Base-by-base conservation (phyloP, 2,329 filamentous ascomycete species). In the Diaporthe citrichinensis region DNA sequence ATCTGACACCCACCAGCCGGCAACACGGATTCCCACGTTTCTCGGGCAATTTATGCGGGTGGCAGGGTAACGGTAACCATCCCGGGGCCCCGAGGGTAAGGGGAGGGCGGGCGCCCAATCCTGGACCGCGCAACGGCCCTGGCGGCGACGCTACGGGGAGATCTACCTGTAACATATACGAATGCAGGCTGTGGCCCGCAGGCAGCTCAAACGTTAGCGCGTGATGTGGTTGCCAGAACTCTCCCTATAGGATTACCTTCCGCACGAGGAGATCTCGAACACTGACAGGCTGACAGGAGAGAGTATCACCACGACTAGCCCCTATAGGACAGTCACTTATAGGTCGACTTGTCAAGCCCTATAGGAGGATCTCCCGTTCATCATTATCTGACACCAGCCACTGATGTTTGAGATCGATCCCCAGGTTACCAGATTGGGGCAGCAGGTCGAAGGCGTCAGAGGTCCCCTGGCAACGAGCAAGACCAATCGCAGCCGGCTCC, bases 181-280 rank as follows among this genome's bases (percentile, higher is more conserved):
- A 68, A 68, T 53, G 34, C 46, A 53, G 65, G 31, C 23, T 8
- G 46, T 68, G 28, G 65, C 49, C 65, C 49, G 65, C 49, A 41
- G 65, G 49, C 65, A 69, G 49, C 49, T 69, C 65, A 69, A 69
- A 69, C 65, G 4, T 55, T 69, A 69, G 65, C 65, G 65, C 65
- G 65, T 55, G 65, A 55, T 28, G 34, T 55, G 46, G 15, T 12
- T 14, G n/a, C 23, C 23, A 8, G 23, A 23, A 6, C 8, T 36
- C 49, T 69, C 49, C 65, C 49, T 69, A 69, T 55, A 69, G 49
- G 65, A 69, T 41, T 41, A 14, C 31, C 46, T 31, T 34, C 65
- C 49, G 46, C 23, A 17, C 14, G 0, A 15, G 20, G 14, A 20
- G 8, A 55, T 69, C 65, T 55, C 46, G 34, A 69, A 55, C 28